A percentile compares a stretch with the other conserved stretches of the same genome.
Conservation (phyloP, 495 filamentous ascomycete species). For the Aspergillus affinis region DNA sequence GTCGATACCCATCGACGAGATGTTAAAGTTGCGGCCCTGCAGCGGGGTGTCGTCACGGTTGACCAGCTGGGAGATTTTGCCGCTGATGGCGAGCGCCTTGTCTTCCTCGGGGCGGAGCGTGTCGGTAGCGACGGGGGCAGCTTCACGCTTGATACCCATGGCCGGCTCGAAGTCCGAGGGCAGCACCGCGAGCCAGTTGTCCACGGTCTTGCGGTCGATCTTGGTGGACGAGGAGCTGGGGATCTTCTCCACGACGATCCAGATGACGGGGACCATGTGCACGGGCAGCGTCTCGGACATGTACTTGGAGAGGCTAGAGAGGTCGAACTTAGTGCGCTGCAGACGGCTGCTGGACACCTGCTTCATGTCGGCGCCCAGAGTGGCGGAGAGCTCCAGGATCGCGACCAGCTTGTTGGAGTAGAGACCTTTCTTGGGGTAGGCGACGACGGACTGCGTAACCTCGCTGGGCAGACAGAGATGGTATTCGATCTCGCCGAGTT, state of each 20-base stretch:
- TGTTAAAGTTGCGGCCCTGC: constrained; percentile 22
- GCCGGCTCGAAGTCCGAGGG: constrained; percentile 17
- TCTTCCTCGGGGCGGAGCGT: constrained; percentile 14
- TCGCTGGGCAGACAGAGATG: constrained; percentile 15
- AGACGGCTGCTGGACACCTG: constrained; percentile 1
- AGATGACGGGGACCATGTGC: constrained; percentile 48
- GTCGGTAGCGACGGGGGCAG: constrained; percentile 6
- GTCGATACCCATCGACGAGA: constrained; percentile 29
- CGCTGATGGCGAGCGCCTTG: constrained; percentile 23
- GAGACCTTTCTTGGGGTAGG: constrained; percentile 13
- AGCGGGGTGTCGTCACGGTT: constrained; percentile 16
- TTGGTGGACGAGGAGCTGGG: constrained; percentile 44
- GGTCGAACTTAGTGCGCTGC: constrained; percentile 11
- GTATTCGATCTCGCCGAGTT: constrained; percentile 42
- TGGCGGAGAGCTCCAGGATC: constrained; percentile 13
- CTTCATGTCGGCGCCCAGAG: not conserved
- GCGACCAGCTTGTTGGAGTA: constrained; percentile 20
- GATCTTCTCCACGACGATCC: constrained; percentile 38
- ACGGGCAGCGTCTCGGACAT: constrained; percentile 23
- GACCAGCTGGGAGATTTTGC: constrained; percentile 22
- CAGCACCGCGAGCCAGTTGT: constrained; percentile 22
- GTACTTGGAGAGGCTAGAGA: constrained; percentile 3
- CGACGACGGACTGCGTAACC: constrained; percentile 13
- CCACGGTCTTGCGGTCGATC: constrained; percentile 33
- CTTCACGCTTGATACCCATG: constrained; percentile 10